phyloP scores from a whole-genome alignment of 768 basidiomycete genomes.

The Collybia nuda region DNA sequence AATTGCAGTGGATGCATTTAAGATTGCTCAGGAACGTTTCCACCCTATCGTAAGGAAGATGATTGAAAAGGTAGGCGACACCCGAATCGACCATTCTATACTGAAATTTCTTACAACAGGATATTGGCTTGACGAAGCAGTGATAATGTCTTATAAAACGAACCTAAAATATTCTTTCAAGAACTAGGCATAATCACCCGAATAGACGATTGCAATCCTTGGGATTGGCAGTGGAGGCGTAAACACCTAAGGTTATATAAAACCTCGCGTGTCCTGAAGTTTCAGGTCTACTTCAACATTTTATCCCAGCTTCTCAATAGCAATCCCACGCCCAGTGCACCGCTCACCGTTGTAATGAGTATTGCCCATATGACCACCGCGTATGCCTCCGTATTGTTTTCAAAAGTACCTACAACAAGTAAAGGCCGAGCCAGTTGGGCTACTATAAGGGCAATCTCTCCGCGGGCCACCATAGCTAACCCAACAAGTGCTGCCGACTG shows the following conservation, averaged over 20 bases:
- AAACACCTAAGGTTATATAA: too few species aligned
- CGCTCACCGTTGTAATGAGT: conserved; percentile 50
- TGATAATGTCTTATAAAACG: background rate
- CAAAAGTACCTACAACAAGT: conserved; percentile 15
- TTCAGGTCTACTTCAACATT: background rate
- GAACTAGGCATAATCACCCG: too few species aligned
- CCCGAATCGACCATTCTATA: too few species aligned
- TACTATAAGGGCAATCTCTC: conserved; percentile 68
- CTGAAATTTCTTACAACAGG: too few species aligned
- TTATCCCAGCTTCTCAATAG: conserved; percentile 16
- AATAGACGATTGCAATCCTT: too few species aligned
- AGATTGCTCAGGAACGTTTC: conserved; percentile 48
- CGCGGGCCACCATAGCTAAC: conserved; percentile 63
- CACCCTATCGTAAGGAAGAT: conserved; percentile 76
- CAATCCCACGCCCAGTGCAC: conserved; percentile 34
- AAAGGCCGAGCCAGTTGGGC: conserved; percentile 41
- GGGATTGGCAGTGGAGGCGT: too few species aligned
- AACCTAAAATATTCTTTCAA: background rate
- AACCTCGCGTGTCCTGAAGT: too few species aligned
- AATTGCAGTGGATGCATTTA: conserved; percentile 54
- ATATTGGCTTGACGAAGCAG: too few species aligned
- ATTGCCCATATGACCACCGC: conserved; percentile 60
- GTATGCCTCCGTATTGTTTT: conserved; percentile 38
- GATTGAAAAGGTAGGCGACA: conserved; percentile 63
- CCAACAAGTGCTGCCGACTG: conserved; percentile 43